Conservation (phyloP, 345 rosid species). For the Linum tenue region DNA sequence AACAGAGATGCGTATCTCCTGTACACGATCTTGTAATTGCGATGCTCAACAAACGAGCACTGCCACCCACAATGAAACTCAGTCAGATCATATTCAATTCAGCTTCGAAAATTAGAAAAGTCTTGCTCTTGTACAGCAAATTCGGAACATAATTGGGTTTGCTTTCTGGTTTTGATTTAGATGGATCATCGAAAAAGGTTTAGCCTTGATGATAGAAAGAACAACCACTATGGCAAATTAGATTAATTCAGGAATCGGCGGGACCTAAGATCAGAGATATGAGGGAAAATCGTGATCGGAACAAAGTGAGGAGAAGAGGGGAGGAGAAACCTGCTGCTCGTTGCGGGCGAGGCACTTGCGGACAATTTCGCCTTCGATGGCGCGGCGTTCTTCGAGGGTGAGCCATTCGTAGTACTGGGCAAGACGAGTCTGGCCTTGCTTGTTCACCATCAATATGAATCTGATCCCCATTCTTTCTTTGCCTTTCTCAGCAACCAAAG, state of each 20-base stretch:
- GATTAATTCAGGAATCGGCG: neutral
- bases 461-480: conserved; percentile 62
- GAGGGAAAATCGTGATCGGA: neutral
- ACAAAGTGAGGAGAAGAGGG: neutral
- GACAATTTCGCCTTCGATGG: conserved; percentile 97
- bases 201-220: no score
- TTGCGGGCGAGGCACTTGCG: conserved; percentile 98
- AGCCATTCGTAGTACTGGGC: conserved; percentile 99
- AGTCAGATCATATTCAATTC: no score
- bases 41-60: conserved; percentile 99
- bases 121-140: no score
- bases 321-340: conserved; percentile 65
- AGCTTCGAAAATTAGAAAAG: no score
- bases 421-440: conserved; percentile 96
- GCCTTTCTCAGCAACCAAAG: neutral
- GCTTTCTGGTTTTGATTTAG: neutral
- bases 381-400: conserved; percentile 93
- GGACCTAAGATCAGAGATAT: neutral
- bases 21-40: conserved; percentile 91
- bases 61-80: conserved; percentile 17
- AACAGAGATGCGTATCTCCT: conserved; percentile 90
- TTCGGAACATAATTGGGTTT: neutral
- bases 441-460: conserved; percentile 96
- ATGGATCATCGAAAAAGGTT: neutral
- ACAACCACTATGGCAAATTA: neutral